Evolutionary conservation across 176 grass and related monocot genomes (phyloP), one percentile per base, ranked within the genome.

Genomic region (Stipa capillata): DNA sequence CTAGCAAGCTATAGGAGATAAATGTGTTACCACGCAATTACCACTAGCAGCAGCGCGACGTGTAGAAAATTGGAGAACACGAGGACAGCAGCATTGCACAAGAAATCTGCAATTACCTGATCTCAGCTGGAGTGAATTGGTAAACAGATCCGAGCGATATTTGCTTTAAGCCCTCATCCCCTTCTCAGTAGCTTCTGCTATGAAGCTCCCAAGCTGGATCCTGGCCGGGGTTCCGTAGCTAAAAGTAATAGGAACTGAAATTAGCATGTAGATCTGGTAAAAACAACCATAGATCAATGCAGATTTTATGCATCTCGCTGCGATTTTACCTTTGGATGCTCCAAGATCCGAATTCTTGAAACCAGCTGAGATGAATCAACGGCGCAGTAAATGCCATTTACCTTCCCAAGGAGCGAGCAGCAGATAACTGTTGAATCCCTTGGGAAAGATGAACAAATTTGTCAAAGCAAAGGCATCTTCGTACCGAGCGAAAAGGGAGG

Each of bases 101-200:
- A 63, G 80, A 69, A 80, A 83, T 88, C 80, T 57, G 69, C 39
- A 41, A 69, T 84, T 54, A 74, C 43, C 65, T 81, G 65, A 53
- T 47, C 7, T 67, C 27, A 14, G 40, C n/a, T 32, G 57, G 40
- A 80, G 57, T 8, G 18, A 74, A 16, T 61, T 32, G 39, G 29
- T 13, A 42, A 31, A 53, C 82, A 89, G 82, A 85, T 85, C 87
- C 76, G 62, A 55, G 52, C 7, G 52, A 69, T n/a, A 16, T 82
- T 37, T 45, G 9, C 33, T 52, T 20, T n/a, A n/a, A n/a, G n/a
- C n/a, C n/a, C 34, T 5, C 64, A 57, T 47, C 20, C 28, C 66
- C 14, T 17, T 34, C 27, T 69, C 27, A 0, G 6, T 35, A 24
- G 24, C 13, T 72, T 72, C 24, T 60, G 63, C 53, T 10, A 82